A percentile compares a stretch with the other conserved stretches of the same genome.
Conservation (phyloP, 2,329 filamentous ascomycete species). For the Metarhizium anisopliae region DNA sequence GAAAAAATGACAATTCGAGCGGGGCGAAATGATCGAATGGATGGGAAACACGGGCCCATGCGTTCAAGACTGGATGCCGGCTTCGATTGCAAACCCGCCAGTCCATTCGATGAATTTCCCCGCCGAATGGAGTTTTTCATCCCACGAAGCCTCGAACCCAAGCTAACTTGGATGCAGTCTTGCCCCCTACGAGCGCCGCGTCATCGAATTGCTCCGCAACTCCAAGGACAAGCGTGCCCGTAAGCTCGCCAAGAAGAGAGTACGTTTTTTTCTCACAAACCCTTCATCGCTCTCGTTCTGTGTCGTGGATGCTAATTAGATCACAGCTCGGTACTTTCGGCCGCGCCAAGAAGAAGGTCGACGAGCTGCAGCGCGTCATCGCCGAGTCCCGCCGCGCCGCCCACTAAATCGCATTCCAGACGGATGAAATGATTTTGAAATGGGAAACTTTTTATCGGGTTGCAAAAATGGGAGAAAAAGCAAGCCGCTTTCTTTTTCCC, state of each 20-base stretch:
- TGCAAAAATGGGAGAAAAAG: neutral
- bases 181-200: constrained; percentile 93
- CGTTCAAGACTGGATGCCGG: too few relatives aligned
- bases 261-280: constrained; percentile 37
- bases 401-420: constrained; percentile 39
- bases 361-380: constrained; percentile 97
- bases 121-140: neutral
- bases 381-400: constrained; percentile 74
- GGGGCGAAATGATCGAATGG: neutral
- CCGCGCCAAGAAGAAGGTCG: constrained; percentile 98
- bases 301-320: neutral
- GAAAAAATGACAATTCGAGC: neutral
- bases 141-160: neutral
- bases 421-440: neutral
- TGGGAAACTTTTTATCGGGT: constrained; percentile 8
- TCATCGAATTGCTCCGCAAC: constrained; percentile 98
- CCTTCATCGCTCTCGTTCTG: neutral
- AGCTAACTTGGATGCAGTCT: constrained; percentile 41
- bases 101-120: too few relatives aligned
- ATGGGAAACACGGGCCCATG: too few relatives aligned
- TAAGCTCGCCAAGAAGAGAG: constrained; percentile 98
- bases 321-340: constrained; percentile 90
- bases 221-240: constrained; percentile 98
- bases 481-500: neutral
- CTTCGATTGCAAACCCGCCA: too few relatives aligned